phyloP scores from a whole-genome alignment of 495 filamentous ascomycete species.

The Cudoniella acicularis region DNA sequence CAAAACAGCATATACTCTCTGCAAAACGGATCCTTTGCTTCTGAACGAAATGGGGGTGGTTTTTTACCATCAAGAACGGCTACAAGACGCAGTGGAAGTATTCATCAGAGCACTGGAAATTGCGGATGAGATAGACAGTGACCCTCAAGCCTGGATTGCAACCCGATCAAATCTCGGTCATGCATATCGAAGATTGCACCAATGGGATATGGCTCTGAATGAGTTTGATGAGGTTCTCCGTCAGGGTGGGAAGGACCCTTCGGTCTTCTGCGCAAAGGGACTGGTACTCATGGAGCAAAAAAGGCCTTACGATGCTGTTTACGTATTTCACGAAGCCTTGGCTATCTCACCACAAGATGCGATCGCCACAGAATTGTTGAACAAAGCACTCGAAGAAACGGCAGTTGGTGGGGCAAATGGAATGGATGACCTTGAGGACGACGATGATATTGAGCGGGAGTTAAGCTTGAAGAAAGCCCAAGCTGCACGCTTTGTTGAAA shows the following conservation, averaged over 20 bases:
- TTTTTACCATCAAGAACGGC: constrained; percentile 83
- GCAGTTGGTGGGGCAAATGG: constrained; percentile 23
- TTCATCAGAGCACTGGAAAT: constrained; percentile 73
- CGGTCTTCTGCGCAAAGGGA: constrained; percentile 70
- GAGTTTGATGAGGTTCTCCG: constrained; percentile 81
- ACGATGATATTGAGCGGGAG: constrained; percentile 31
- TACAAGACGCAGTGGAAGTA: constrained; percentile 64
- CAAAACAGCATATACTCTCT: constrained; percentile 74
- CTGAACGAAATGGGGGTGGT: constrained; percentile 96
- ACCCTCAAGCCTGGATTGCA: constrained; percentile 80
- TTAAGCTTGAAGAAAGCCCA: constrained; percentile 17
- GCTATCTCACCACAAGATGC: constrained; percentile 65
- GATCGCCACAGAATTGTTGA: constrained; percentile 70
- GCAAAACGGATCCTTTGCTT: constrained; percentile 78
- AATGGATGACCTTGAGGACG: constrained; percentile 10
- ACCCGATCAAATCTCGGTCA: constrained; percentile 88
- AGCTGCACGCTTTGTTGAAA: too few species aligned
- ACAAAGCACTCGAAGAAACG: constrained; percentile 70
- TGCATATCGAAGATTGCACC: constrained; percentile 70
- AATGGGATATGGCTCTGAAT: constrained; percentile 64
- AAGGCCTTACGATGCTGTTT: constrained; percentile 62
- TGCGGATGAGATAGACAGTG: constrained; percentile 74
- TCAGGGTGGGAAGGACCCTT: constrained; percentile 67
- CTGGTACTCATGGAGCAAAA: constrained; percentile 68
- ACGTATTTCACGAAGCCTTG: constrained; percentile 68